Base-by-base conservation (phyloP, 139 green algal species). In the Micractinium sp. region DNA sequence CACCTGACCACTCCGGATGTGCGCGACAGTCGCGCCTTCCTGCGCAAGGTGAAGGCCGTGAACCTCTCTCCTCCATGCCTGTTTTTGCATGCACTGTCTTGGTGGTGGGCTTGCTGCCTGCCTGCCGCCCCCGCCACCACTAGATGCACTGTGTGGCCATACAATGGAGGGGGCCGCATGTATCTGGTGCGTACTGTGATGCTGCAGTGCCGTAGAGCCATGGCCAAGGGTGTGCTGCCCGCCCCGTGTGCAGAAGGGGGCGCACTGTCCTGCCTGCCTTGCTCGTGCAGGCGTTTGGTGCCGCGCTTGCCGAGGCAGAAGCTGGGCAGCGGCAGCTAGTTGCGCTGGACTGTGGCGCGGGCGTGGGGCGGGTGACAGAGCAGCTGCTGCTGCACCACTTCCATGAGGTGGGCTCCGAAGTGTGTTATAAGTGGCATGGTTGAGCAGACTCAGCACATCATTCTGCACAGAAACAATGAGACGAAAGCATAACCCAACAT, bases 311-410 rank as follows among this genome's bases (percentile, higher is more conserved):
- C 27, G 89, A 93, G 66, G 95, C 93, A n/a, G 88, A 83, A 82
- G 80, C 89, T n/a, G 87, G 90, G 0, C 73, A 87, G n/a, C 87
- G 90, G 69, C 87, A 86, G 61, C 74, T 96, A 16, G 88, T 93
- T 9, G 93, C 91, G 25, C 53, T 95, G 25, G 97, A 99, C 86
- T 99, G 97, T 88, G 97, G 97, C 15, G 97, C 97, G 18, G 97
- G 97, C 22, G 95, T 99, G 36, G 97, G 97, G 12, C 93, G 97
- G 12, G 96, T 99, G 2, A 95, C 93, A 1, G 90, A 97, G 89
- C 88, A 98, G 87, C 93, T 99, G 69, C 93, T 99, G 87, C 92
- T 98, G 82, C 93, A 97, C 53, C 85, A 94, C 77, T 99, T 98
- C 89, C 38, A 96, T 74, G 91, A 95, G 78, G 97, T 99, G 39